Percentiles rank a stretch among this genome's conserved stretches.
Conservation (phyloP, 164 flowering plant species). For the Liriodendron chinense region DNA sequence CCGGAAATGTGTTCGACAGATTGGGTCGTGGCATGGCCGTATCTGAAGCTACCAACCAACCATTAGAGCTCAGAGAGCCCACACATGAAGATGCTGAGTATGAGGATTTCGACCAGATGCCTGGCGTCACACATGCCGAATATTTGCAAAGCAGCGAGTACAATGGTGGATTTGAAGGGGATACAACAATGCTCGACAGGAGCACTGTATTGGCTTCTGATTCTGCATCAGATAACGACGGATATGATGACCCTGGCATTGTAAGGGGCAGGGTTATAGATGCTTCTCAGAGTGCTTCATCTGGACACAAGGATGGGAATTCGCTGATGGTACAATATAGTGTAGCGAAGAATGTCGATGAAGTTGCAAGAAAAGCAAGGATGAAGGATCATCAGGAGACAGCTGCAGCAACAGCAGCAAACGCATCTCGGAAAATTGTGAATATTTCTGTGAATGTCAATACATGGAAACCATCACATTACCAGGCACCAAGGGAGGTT, state of each 20-base stretch:
- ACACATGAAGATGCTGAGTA: slow-evolving; percentile 35
- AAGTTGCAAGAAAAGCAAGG: slow-evolving; percentile 24
- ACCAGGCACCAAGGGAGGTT: slow-evolving; percentile 37
- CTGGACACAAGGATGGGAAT: slow-evolving; percentile 40
- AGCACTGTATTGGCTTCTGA: slow-evolving; percentile 40
- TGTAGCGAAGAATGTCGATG: slow-evolving; percentile 41
- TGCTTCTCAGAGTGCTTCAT: slow-evolving; percentile 38
- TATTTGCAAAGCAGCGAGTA: slow-evolving; percentile 30
- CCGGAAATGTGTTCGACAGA: slow-evolving; percentile 78
- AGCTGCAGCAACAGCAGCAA: slow-evolving; percentile 26
- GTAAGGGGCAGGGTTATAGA: slow-evolving; percentile 26
- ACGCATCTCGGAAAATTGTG: slow-evolving; percentile 49
- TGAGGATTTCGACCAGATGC: slow-evolving; percentile 26
- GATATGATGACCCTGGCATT: slow-evolving; percentile 39
- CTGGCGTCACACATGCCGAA: slow-evolving; percentile 3
- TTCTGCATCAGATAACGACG: slow-evolving; percentile 57
- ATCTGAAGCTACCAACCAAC: slow-evolving; percentile 23
- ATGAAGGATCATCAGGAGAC: slow-evolving; percentile 41
- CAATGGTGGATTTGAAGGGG: slow-evolving; percentile 27
- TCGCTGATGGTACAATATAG: slow-evolving; percentile 42
- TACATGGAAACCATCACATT: slow-evolving; percentile 70
- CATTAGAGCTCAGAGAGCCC: slow-evolving; percentile 21
- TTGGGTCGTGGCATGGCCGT: slow-evolving; percentile 49
- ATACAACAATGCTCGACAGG: slow-evolving; percentile 30
- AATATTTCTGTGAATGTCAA: slow-evolving; percentile 60